phyloP scores from a whole-genome alignment of 225 moss, liverwort and hornwort species.

The Sphagnum contortum region DNA sequence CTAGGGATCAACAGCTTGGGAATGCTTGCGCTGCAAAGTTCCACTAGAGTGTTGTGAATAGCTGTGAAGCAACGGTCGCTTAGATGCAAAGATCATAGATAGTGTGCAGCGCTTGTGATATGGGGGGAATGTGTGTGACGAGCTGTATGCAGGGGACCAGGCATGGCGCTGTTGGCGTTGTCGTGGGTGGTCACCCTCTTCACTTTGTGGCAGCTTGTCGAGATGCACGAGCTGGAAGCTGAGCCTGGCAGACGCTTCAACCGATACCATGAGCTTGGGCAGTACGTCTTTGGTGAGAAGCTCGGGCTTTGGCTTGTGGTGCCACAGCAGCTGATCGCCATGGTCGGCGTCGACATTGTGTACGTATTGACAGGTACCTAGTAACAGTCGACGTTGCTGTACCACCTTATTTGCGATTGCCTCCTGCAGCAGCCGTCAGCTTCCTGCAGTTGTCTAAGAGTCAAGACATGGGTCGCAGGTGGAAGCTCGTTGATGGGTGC shows the following conservation, averaged over 20 bases:
- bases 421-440: no score
- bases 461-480: not conserved
- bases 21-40: not conserved
- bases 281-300: constrained; percentile 35
- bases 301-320: constrained; percentile 42
- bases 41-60: no score
- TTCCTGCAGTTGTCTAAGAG: no score
- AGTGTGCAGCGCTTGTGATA: not conserved
- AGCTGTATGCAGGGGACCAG: constrained; percentile 17
- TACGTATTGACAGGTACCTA: constrained; percentile 36
- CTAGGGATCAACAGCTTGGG: no score
- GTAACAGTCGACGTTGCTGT: no score
- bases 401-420: no score
- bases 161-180: constrained; percentile 24
- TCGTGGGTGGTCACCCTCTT: constrained; percentile 71
- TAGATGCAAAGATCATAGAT: no score
- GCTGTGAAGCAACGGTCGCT: no score
- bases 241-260: constrained; percentile 34
- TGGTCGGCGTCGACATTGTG: constrained; percentile 45
- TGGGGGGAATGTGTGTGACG: no score
- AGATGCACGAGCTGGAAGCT: constrained; percentile 58
- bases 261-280: constrained; percentile 52
- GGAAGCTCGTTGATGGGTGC: constrained; percentile 17
- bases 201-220: constrained; percentile 81
- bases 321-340: constrained; percentile 41